Conservation (phyloP, 148 eudicot genomes). For the Chenopodium berlandieri region DNA sequence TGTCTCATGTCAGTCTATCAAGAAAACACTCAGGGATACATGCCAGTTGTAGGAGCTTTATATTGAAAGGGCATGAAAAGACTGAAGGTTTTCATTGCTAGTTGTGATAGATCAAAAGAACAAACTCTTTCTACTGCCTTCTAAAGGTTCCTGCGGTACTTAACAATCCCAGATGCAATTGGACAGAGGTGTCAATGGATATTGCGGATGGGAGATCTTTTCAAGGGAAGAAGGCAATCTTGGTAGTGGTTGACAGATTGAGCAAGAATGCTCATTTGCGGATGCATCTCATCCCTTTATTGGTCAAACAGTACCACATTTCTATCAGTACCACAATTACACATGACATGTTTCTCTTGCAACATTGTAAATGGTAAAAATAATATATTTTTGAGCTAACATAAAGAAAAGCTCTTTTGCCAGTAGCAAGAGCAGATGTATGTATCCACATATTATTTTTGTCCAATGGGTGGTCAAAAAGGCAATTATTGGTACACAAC, state of each 20-base stretch:
- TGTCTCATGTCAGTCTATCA: not conserved
- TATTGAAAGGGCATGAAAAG: not conserved
- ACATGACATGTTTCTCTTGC: not conserved
- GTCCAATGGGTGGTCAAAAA: too few relatives aligned
- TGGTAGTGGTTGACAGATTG: not conserved
- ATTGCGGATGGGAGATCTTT: not conserved
- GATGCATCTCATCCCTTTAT: not conserved
- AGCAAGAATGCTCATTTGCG: not conserved
- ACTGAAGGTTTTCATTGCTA: too few relatives aligned
- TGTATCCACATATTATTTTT: too few relatives aligned
- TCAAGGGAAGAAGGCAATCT: not conserved
- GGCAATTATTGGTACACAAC: too few relatives aligned
- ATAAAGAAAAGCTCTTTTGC: too few relatives aligned
- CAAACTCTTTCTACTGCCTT: too few relatives aligned
- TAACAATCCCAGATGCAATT: not conserved
- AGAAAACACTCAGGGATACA: not conserved
- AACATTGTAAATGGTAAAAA: not conserved
- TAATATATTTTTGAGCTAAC: not conserved
- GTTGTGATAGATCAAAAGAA: not conserved
- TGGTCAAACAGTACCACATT: not conserved
- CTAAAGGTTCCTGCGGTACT: not conserved
- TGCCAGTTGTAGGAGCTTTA: not conserved
- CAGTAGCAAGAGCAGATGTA: too few relatives aligned
- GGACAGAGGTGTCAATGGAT: not conserved
- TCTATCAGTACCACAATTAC: too few relatives aligned